A percentile compares a stretch with the other conserved stretches of the same genome.
phyloP scores from a whole-genome alignment of 2,329 filamentous ascomycete genomes.

The Cladophialophora bantiana region DNA sequence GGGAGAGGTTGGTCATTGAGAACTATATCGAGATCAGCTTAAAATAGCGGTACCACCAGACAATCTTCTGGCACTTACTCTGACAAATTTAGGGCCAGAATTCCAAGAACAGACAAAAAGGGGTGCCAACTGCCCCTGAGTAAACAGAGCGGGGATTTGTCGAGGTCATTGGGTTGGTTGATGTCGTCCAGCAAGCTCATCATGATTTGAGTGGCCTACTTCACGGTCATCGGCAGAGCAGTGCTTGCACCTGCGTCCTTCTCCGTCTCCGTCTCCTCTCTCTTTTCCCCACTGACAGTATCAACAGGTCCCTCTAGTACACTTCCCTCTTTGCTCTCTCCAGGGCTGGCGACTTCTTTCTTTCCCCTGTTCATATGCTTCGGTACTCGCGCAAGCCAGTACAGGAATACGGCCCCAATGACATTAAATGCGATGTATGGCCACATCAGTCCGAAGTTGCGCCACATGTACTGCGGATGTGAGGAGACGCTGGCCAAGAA shows the following conservation, averaged over 20 bases:
- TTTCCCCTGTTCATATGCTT: constrained; percentile 43
- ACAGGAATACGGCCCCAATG: constrained; percentile 63
- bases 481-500: constrained; percentile 55
- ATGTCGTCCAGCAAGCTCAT: no score
- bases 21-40: no score
- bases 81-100: no score
- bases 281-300: background rate
- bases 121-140: no score
- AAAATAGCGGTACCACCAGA: no score
- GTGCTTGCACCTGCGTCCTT: background rate
- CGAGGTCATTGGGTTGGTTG: no score
- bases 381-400: constrained; percentile 68
- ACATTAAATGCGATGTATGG: constrained; percentile 71
- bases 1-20: no score
- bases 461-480: constrained; percentile 62
- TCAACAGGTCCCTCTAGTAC: background rate
- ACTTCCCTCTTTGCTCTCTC: constrained; percentile 20
- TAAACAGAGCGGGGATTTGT: no score
- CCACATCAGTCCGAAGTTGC: constrained; percentile 75
- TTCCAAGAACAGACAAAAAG: no score
- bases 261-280: background rate
- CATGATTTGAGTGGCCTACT: background rate
- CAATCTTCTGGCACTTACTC: no score
- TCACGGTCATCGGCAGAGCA: background rate
- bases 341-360: constrained; percentile 15